A percentile compares a stretch with the other conserved stretches of the same genome.
phyloP scores from a whole-genome alignment of 2,329 filamentous ascomycete species.

The Pseudopithomyces maydicus region DNA sequence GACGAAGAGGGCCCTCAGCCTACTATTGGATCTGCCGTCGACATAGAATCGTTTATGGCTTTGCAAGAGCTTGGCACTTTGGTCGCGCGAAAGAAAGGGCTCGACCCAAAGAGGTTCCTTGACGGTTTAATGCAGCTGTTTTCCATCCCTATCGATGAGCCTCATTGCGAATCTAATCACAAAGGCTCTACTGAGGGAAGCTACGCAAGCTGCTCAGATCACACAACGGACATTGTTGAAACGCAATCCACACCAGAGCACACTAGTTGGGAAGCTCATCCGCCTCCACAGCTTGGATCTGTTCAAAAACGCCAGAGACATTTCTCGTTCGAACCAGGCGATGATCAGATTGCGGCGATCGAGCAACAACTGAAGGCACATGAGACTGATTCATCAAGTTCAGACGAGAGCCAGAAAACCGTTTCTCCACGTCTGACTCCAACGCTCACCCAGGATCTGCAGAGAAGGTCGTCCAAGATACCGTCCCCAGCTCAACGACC shows the following conservation, averaged over 20 bases:
- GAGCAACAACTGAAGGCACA: constrained; percentile 14
- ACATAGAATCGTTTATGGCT: constrained; percentile 37
- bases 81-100: constrained; percentile 42
- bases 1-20: constrained; percentile 27
- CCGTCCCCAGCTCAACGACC: constrained; percentile 48
- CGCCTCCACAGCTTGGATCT: constrained; percentile 24
- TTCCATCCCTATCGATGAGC: constrained; percentile 1
- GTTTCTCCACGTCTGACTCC: neutral
- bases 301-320: constrained; percentile 33
- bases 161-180: too few relatives aligned
- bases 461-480: constrained; percentile 44
- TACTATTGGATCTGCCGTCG: constrained; percentile 16
- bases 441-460: constrained; percentile 13
- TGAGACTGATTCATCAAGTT: constrained; percentile 12
- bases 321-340: constrained; percentile 52
- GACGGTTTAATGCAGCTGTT: constrained; percentile 42
- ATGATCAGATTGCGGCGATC: constrained; percentile 39
- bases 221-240: neutral
- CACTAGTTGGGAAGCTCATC: constrained; percentile 16
- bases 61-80: constrained; percentile 41
- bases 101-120: constrained; percentile 38
- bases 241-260: constrained; percentile 4
- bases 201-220: neutral
- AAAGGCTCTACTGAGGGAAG: neutral
- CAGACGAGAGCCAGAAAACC: neutral